A percentile compares a stretch with the other conserved stretches of the same genome.
Conservation (phyloP, 2,329 filamentous ascomycete species). For the Canariomyces notabilis region DNA sequence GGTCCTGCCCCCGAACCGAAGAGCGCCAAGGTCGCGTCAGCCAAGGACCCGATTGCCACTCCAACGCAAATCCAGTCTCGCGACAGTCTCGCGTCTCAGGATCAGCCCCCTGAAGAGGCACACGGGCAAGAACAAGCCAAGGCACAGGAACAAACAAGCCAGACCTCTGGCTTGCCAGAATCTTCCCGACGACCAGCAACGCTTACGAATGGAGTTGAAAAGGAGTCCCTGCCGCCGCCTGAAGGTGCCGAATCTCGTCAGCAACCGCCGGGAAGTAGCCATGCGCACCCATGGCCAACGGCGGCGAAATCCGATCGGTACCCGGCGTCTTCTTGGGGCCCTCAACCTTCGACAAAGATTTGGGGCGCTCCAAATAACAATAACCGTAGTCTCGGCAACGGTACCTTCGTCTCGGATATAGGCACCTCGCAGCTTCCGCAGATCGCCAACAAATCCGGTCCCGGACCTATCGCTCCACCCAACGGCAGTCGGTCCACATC, state of each 20-base stretch:
- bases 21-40: conserved; percentile 49
- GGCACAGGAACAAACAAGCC: conserved; percentile 20
- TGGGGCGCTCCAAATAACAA: conserved; percentile 71
- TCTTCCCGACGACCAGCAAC: conserved; percentile 13
- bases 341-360: conserved; percentile 45
- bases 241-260: conserved; percentile 17
- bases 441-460: conserved; percentile 31
- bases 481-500: conserved; percentile 12
- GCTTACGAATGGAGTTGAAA: conserved; percentile 16
- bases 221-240: conserved; percentile 9
- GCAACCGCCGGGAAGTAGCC: conserved; percentile 13
- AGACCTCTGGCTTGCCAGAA: background rate
- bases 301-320: conserved; percentile 41
- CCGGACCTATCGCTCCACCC: conserved; percentile 42
- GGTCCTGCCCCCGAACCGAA: conserved; percentile 60
- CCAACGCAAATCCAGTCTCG: conserved; percentile 26
- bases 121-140: too few relatives aligned
- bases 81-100: conserved; percentile 8
- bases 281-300: conserved; percentile 21
- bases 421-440: conserved; percentile 35
- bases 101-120: conserved; percentile 14
- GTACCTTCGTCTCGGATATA: conserved; percentile 65
- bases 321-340: conserved; percentile 42
- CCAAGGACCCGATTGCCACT: conserved; percentile 41
- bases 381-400: conserved; percentile 69